Evolutionary conservation across 2,329 filamentous ascomycete species (phyloP).

Genomic region (Scedosporium dehoogii): DNA sequence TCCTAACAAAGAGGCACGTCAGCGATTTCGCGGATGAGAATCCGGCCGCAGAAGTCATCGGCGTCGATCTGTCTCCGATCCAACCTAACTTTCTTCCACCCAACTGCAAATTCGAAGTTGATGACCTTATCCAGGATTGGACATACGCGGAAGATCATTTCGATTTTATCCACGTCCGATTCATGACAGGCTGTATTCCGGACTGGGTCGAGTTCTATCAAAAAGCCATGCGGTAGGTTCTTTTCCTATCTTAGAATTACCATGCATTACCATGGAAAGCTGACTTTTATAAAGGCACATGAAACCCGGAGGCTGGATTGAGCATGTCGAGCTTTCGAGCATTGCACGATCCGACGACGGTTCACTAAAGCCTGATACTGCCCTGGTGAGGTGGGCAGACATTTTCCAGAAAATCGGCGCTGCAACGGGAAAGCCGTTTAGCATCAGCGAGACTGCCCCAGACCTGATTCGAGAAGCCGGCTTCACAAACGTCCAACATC

Average conservation of each 20-base stretch:
- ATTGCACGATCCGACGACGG: slow-evolving; percentile 16
- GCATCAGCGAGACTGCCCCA: slow-evolving; percentile 7
- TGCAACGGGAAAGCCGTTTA: slow-evolving; percentile 14
- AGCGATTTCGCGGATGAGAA: slow-evolving; percentile 25
- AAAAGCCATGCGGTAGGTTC: slow-evolving; percentile 30
- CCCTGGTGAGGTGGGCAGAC: slow-evolving; percentile 13
- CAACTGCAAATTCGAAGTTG: slow-evolving; percentile 55
- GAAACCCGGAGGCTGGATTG: slow-evolving; percentile 18
- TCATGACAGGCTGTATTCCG: slow-evolving; percentile 41
- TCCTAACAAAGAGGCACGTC: background rate
- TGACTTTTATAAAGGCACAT: background rate
- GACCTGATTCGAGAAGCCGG: slow-evolving; percentile 12
- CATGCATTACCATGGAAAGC: too few relatives aligned
- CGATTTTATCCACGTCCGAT: slow-evolving; percentile 49
- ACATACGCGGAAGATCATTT: slow-evolving; percentile 37
- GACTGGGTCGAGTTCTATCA: slow-evolving; percentile 42
- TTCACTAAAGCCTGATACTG: slow-evolving; percentile 10
- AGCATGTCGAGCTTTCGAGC: slow-evolving; percentile 12
- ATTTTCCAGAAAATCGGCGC: slow-evolving; percentile 11
- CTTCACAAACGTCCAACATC: slow-evolving; percentile 6
- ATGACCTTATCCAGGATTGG: slow-evolving; percentile 46
- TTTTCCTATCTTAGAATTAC: slow-evolving; percentile 22
- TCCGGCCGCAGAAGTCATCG: slow-evolving; percentile 35
- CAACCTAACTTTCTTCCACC: slow-evolving; percentile 48
- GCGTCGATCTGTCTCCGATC: slow-evolving; percentile 48